phyloP scores from a whole-genome alignment of 306 rosid species.

The Lathyrus aphaca region DNA sequence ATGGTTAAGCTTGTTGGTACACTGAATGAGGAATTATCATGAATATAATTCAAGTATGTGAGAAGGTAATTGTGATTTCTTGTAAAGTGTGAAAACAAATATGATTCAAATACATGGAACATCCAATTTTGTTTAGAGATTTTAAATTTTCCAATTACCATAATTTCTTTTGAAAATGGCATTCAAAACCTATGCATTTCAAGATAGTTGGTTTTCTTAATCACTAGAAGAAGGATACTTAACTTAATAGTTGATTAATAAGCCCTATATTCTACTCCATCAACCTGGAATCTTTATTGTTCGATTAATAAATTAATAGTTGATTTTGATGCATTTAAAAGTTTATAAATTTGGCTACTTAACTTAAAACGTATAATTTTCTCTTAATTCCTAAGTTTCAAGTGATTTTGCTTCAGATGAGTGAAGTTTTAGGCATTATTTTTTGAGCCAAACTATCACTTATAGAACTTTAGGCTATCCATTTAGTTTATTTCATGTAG shows the following conservation, averaged over 20 bases:
- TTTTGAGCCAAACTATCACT: conserved; percentile 28
- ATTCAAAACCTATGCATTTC: conserved; percentile 15
- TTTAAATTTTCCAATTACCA: conserved; percentile 15
- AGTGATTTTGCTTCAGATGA: conserved; percentile 17
- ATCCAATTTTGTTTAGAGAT: conserved; percentile 5
- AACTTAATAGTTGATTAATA: no score
- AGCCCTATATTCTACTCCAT: conserved; percentile 18
- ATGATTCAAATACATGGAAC: conserved; percentile 14
- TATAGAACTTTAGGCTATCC: conserved; percentile 4
- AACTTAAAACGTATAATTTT: conserved; percentile 8
- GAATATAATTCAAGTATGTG: no score
- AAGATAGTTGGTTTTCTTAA: conserved; percentile 20
- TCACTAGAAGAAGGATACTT: not conserved
- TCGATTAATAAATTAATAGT: conserved; percentile 6
- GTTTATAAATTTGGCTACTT: conserved; percentile 19
- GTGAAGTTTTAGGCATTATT: conserved; percentile 10
- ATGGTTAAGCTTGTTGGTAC: conserved; percentile 16
- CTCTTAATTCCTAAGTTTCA: conserved; percentile 21
- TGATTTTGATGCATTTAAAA: conserved; percentile 9
- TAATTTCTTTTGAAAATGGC: conserved; percentile 4
- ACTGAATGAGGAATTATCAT: not conserved
- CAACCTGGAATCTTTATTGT: conserved; percentile 27
- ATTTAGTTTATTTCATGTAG: conserved; percentile 32
- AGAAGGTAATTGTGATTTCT: conserved; percentile 17
- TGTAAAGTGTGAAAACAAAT: conserved; percentile 1